Percentiles rank a stretch among this genome's conserved stretches.
These are phyloP conservation scores for Gamarada debralockiae DNA, from an alignment of 495 filamentous ascomycete genomes.

Conservation along the genomic window DNA sequence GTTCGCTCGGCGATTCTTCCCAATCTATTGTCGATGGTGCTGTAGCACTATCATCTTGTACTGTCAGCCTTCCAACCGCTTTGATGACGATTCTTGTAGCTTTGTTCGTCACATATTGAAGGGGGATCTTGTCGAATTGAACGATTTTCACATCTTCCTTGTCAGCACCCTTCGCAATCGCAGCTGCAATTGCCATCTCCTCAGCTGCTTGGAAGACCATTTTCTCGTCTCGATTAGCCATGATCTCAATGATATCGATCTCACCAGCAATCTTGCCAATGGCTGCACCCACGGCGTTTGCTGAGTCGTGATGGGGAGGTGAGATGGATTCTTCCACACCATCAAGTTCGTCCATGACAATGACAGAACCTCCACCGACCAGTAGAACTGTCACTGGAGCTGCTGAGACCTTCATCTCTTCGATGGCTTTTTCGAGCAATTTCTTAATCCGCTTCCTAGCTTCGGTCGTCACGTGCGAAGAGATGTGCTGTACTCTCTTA, in stretches of 20 bases:
- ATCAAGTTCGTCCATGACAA: conserved; percentile 29
- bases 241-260: conserved; percentile 32
- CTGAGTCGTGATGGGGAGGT: conserved; percentile 29
- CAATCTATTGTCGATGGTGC: too few relatives aligned
- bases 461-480: conserved; percentile 23
- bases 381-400: conserved; percentile 39
- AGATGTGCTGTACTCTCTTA: conserved; percentile 22
- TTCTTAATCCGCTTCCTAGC: conserved; percentile 21
- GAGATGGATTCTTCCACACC: conserved; percentile 31
- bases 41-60: neutral
- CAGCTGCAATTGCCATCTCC: conserved; percentile 21
- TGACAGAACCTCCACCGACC: conserved; percentile 36
- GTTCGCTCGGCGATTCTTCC: too few relatives aligned
- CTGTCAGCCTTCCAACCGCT: conserved; percentile 23
- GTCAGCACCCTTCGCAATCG: conserved; percentile 21
- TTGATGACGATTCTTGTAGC: conserved; percentile 26
- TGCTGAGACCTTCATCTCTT: conserved; percentile 44
- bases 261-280: conserved; percentile 32
- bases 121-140: conserved; percentile 28
- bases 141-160: conserved; percentile 24
- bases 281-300: conserved; percentile 51
- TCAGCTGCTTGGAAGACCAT: conserved; percentile 27
- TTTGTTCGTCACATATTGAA: conserved; percentile 31
- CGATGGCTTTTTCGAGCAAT: conserved; percentile 41
- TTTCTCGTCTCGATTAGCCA: conserved; percentile 21